Evolutionary conservation across 169 alveolate species (phyloP).

Genomic region (Miamiensis avidus): DNA sequence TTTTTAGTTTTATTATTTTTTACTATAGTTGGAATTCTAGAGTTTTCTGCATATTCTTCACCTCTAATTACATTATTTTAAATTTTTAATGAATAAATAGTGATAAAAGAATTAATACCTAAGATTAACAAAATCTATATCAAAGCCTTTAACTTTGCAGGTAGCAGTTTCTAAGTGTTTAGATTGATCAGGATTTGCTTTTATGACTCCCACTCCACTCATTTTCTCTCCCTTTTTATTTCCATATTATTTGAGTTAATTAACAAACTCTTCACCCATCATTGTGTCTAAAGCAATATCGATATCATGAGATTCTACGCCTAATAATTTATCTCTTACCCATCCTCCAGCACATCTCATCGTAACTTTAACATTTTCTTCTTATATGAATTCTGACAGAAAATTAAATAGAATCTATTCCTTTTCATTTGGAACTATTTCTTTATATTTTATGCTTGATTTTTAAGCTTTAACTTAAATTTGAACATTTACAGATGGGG

Average conservation of each 20-base stretch:
- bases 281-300: constrained; percentile 97
- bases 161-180: constrained; percentile 98
- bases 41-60: constrained; percentile 93
- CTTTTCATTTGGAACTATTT: constrained; percentile 4
- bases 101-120: background rate
- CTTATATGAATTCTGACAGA: constrained; percentile 43
- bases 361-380: constrained; percentile 58
- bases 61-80: constrained; percentile 67
- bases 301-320: constrained; percentile 87
- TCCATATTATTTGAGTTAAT: constrained; percentile 56
- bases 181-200: constrained; percentile 94
- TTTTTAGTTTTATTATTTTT: constrained; percentile 12
- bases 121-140: constrained; percentile 96
- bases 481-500: too few relatives aligned
- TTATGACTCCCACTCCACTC: constrained; percentile 89
- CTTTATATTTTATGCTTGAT: too few relatives aligned
- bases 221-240: constrained; percentile 72
- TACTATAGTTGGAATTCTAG: constrained; percentile 94
- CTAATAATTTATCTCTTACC: constrained; percentile 96
- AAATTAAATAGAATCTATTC: constrained; percentile 59
- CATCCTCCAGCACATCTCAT: constrained; percentile 99
- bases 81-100: background rate
- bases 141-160: constrained; percentile 83
- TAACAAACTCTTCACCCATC: constrained; percentile 92
- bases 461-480: too few relatives aligned